phyloP scores from a whole-genome alignment of 2,329 filamentous ascomycete species.

The Fusarium globosum region DNA sequence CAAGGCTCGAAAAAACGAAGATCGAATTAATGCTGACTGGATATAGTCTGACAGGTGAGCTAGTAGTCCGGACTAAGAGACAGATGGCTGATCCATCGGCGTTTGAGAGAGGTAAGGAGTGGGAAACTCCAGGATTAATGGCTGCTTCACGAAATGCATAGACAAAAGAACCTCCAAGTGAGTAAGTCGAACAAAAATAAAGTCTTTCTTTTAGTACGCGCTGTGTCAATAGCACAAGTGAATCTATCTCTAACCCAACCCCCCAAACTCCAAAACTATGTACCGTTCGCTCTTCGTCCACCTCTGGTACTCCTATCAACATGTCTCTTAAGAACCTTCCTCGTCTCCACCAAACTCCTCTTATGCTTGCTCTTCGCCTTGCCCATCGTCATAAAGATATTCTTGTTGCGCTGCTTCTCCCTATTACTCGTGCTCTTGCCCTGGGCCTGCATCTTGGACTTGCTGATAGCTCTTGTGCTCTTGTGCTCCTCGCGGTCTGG shows the following conservation, averaged over 20 bases:
- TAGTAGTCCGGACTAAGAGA: neutral
- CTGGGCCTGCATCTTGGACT: constrained; percentile 86
- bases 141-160: neutral
- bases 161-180: neutral
- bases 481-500: constrained; percentile 83
- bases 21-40: neutral
- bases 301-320: constrained; percentile 85
- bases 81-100: neutral
- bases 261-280: constrained; percentile 32
- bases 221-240: constrained; percentile 30
- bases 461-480: constrained; percentile 83
- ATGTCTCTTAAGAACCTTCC: constrained; percentile 83
- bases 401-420: constrained; percentile 97
- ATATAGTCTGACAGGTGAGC: neutral
- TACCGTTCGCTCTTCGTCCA: constrained; percentile 79
- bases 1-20: neutral
- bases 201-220: constrained; percentile 22
- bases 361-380: constrained; percentile 97
- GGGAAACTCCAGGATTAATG: neutral
- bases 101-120: neutral
- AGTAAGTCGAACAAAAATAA: constrained; percentile 1
- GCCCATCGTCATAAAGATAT: constrained; percentile 97
- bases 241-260: constrained; percentile 8
- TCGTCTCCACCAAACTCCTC: constrained; percentile 88
- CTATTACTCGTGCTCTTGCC: constrained; percentile 98